These are phyloP conservation scores for Russula dissimulans DNA, from an alignment of 768 basidiomycete genomes.

Conservation along the genomic window DNA sequence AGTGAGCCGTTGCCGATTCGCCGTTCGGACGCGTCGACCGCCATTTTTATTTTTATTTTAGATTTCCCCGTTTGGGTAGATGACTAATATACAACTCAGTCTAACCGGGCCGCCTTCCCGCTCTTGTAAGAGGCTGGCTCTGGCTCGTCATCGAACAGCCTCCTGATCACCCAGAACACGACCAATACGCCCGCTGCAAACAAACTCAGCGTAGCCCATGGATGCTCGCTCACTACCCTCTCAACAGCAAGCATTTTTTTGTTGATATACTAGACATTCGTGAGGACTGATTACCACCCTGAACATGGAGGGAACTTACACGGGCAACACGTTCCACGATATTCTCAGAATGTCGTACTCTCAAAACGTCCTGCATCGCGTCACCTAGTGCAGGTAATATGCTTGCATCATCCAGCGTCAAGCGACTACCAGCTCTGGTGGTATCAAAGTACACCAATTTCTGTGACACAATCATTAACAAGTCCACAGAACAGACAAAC, in stretches of 20 bases:
- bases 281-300: not conserved
- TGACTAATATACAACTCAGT: slow-evolving; percentile 6
- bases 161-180: slow-evolving; percentile 20
- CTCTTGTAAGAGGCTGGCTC: not conserved
- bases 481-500: not conserved
- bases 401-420: slow-evolving; percentile 46
- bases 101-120: slow-evolving; percentile 14
- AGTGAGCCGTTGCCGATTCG: not conserved
- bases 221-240: slow-evolving; percentile 22
- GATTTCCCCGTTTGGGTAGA: not conserved
- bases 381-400: slow-evolving; percentile 67
- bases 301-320: slow-evolving; percentile 34
- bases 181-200: slow-evolving; percentile 17
- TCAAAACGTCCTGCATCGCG: slow-evolving; percentile 40
- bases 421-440: slow-evolving; percentile 44
- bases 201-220: slow-evolving; percentile 23
- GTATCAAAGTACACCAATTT: slow-evolving; percentile 66
- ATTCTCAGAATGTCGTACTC: slow-evolving; percentile 60
- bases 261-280: slow-evolving; percentile 26
- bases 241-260: slow-evolving; percentile 23
- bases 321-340: slow-evolving; percentile 54
- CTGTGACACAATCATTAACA: slow-evolving; percentile 30
- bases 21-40: slow-evolving; percentile 6
- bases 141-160: slow-evolving; percentile 17
- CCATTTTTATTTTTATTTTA: too few relatives aligned